Percentiles rank a stretch among this genome's conserved stretches.
Conservation (phyloP, 1,139 yeast species). For the Hanseniaspora gamundiae region DNA sequence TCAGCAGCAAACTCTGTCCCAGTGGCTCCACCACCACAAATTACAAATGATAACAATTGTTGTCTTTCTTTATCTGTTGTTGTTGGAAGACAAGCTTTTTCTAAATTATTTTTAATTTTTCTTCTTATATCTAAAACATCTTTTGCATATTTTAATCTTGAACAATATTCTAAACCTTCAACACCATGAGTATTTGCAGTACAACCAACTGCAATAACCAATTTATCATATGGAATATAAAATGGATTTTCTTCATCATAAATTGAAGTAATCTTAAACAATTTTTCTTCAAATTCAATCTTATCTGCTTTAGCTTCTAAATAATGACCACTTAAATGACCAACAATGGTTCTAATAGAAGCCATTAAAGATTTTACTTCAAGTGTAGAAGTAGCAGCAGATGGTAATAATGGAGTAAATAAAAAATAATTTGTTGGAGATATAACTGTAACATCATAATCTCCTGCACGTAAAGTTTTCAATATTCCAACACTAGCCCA, state of each 20-base stretch:
- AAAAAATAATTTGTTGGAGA: conserved; percentile 51
- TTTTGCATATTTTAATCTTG: conserved; percentile 49
- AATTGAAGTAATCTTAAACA: conserved; percentile 36
- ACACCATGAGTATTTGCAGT: conserved; percentile 56
- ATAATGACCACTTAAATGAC: conserved; percentile 40
- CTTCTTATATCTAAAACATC: conserved; percentile 48
- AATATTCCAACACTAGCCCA: conserved; percentile 46
- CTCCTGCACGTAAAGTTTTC: conserved; percentile 34
- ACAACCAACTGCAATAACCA: conserved; percentile 54
- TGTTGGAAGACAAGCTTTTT: conserved; percentile 49
- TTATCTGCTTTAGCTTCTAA: conserved; percentile 45
- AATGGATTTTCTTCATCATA: conserved; percentile 21
- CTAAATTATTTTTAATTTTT: conserved; percentile 41
- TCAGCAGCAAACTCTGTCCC: conserved; percentile 63
- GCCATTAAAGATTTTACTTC: conserved; percentile 44
- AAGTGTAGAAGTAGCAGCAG: conserved; percentile 49
- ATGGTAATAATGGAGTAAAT: conserved; percentile 47
- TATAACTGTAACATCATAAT: conserved; percentile 46
- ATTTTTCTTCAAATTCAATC: conserved; percentile 37
- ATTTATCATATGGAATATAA: conserved; percentile 52
- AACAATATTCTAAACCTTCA: conserved; percentile 45
- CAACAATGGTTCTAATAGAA: conserved; percentile 41
- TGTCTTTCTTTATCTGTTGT: conserved; percentile 47
- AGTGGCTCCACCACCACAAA: conserved; percentile 65
- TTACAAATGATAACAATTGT: conserved; percentile 45